A percentile compares a stretch with the other conserved stretches of the same genome.
Conservation (phyloP, 345 rosid species). For the Combretum micranthum region DNA sequence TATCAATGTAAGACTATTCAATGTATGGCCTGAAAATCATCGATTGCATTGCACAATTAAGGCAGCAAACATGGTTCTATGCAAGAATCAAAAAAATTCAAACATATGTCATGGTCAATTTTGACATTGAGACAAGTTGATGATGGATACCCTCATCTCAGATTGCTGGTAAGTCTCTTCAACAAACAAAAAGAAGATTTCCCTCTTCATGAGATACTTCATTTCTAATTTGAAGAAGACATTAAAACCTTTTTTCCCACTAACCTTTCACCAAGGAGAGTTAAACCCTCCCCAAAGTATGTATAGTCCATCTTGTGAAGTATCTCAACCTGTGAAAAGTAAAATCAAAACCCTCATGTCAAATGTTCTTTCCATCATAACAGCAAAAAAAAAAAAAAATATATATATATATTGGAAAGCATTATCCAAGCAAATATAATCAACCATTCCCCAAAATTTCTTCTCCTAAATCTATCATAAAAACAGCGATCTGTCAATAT, state of each 20-base stretch:
- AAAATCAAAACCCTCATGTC: neutral
- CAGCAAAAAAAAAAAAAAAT: too few relatives aligned
- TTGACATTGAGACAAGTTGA: too few relatives aligned
- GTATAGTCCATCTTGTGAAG: constrained; percentile 44
- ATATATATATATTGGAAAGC: constrained; percentile 1
- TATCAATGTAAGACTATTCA: neutral
- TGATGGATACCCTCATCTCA: too few relatives aligned
- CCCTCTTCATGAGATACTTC: too few relatives aligned
- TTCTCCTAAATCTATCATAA: neutral
- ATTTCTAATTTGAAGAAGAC: neutral
- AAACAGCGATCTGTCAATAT: too few relatives aligned
- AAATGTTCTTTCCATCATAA: neutral
- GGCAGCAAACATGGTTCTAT: neutral
- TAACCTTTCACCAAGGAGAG: constrained; percentile 76
- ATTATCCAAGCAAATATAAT: neutral
- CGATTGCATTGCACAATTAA: neutral
- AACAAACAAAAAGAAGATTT: too few relatives aligned
- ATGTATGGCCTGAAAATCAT: neutral
- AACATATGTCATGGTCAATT: neutral
- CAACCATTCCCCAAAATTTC: neutral
- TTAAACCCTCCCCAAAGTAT: constrained; percentile 87
- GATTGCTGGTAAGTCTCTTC: too few relatives aligned
- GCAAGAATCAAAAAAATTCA: neutral
- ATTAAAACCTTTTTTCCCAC: constrained; percentile 1
- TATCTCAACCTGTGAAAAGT: constrained; percentile 44